A percentile compares a stretch with the other conserved stretches of the same genome.
These are phyloP conservation scores for Eleusine indica DNA, from an alignment of 176 grass and related monocot genomes.

Conservation along the genomic window DNA sequence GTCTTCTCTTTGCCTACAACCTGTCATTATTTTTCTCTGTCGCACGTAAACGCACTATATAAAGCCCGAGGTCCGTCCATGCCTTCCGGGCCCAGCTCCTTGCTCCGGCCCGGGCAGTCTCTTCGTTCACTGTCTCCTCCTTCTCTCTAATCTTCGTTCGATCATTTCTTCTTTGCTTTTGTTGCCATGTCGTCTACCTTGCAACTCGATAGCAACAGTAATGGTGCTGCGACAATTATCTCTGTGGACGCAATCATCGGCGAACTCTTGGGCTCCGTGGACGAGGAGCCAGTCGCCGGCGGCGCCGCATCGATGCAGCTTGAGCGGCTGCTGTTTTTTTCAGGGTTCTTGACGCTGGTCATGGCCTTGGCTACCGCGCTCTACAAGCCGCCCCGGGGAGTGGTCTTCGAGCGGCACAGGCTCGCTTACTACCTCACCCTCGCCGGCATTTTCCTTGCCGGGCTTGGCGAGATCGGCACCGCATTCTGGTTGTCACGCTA, in stretches of 20 bases:
- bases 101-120: background rate
- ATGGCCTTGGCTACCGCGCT: background rate
- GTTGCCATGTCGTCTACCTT: background rate
- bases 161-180: background rate
- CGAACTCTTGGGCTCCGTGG: background rate
- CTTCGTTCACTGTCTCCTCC: background rate
- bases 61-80: background rate
- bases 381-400: background rate
- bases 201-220: background rate
- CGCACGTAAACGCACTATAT: background rate
- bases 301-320: background rate
- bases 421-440: conserved; percentile 13
- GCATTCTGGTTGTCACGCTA: background rate
- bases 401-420: background rate
- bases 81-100: background rate
- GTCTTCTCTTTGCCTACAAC: background rate
- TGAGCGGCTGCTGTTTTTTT: background rate
- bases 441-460: background rate
- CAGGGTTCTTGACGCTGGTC: background rate
- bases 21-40: background rate
- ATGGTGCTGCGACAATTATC: background rate
- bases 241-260: background rate
- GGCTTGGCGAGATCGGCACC: background rate
- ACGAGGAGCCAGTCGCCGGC: background rate
- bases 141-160: background rate